A percentile compares a stretch with the other conserved stretches of the same genome.
Conservation (phyloP, 257 asterid genomes). For the Apocynum venetum region DNA sequence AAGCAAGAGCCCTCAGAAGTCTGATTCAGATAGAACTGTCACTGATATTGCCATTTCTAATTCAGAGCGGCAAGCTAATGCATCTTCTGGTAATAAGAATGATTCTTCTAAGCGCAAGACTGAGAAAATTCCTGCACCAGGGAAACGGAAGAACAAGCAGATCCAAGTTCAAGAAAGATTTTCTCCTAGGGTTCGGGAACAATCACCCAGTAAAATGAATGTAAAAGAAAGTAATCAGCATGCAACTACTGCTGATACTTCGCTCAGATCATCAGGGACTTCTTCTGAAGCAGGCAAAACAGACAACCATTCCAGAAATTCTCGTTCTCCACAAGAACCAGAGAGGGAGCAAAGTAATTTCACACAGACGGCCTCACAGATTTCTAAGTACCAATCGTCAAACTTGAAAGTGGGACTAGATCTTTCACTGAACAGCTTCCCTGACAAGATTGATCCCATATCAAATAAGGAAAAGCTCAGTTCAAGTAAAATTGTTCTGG, state of each 20-base stretch:
- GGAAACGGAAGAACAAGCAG: slow-evolving; percentile 28
- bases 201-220: neutral
- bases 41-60: slow-evolving; percentile 29
- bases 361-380: slow-evolving; percentile 1
- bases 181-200: slow-evolving; percentile 16
- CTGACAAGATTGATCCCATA: slow-evolving; percentile 25
- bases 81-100: slow-evolving; percentile 20
- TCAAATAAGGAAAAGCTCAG: slow-evolving; percentile 14
- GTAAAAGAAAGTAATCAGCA: slow-evolving; percentile 7
- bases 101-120: slow-evolving; percentile 29
- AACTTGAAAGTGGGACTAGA: slow-evolving; percentile 37
- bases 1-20: slow-evolving; percentile 26
- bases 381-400: neutral
- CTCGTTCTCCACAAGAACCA: neutral
- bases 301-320: neutral
- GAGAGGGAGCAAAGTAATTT: slow-evolving; percentile 8
- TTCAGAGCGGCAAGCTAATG: slow-evolving; percentile 34
- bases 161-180: slow-evolving; percentile 21
- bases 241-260: neutral
- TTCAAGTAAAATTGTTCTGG: slow-evolving; percentile 1
- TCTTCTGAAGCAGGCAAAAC: slow-evolving; percentile 6
- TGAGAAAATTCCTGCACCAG: slow-evolving; percentile 22
- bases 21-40: slow-evolving; percentile 25
- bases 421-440: slow-evolving; percentile 53
- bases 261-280: neutral